These are phyloP conservation scores for Aureoboletus auriporus DNA, from an alignment of 768 basidiomycete species.

Conservation along the genomic window DNA sequence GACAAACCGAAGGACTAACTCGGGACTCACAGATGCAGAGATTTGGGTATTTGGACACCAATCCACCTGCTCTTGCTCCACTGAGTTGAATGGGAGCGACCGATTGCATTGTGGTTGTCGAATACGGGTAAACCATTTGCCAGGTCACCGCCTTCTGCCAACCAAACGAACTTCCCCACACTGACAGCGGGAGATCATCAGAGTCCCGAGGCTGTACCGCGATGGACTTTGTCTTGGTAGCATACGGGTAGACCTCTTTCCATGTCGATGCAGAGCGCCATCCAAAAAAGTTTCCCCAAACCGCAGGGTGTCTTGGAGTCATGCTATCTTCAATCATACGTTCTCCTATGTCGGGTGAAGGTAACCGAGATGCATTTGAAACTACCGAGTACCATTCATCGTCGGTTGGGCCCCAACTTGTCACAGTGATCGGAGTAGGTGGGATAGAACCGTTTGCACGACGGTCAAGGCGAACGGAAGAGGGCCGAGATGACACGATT, in stretches of 20 bases:
- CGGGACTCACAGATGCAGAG: slow-evolving; percentile 18
- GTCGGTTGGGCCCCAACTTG: slow-evolving; percentile 53
- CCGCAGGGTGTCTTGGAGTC: slow-evolving; percentile 1
- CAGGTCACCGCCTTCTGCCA: slow-evolving; percentile 15
- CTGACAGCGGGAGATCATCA: slow-evolving; percentile 1
- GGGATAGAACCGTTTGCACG: slow-evolving; percentile 53
- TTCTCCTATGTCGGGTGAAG: slow-evolving; percentile 56
- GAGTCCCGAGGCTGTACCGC: slow-evolving; percentile 6
- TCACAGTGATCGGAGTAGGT: slow-evolving; percentile 36
- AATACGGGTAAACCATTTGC: slow-evolving; percentile 16
- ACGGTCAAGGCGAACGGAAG: slow-evolving; percentile 53
- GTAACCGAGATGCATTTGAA: slow-evolving; percentile 36
- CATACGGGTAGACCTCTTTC: slow-evolving; percentile 19
- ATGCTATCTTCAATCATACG: slow-evolving; percentile 35
- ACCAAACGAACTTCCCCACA: slow-evolving; percentile 19
- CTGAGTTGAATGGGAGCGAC: slow-evolving; percentile 5
- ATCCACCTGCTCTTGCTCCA: slow-evolving; percentile 6
- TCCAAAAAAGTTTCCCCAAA: slow-evolving; percentile 25
- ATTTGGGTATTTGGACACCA: slow-evolving; percentile 11
- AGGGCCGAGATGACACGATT: slow-evolving; percentile 36
- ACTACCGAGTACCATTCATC: slow-evolving; percentile 33
- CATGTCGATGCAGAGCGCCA: slow-evolving; percentile 19
- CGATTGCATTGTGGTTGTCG: not conserved
- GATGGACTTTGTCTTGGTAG: not conserved
- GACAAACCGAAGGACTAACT: not conserved